Evolutionary conservation across 2,329 filamentous ascomycete species (phyloP).

Genomic region (Dactylonectria macrodidyma): DNA sequence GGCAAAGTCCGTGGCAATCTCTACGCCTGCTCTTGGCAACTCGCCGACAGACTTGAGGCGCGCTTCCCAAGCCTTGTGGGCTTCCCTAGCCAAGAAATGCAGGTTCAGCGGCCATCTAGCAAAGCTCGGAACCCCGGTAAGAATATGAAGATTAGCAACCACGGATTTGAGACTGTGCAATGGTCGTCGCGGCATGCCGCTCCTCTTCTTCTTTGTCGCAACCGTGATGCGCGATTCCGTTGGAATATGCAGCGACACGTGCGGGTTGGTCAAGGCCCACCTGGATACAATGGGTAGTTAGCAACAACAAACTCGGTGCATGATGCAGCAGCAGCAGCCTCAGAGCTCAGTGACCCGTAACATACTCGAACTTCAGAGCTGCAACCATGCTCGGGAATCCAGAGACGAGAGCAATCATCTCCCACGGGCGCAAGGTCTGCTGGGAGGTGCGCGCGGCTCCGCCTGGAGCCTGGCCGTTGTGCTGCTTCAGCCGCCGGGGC

Average conservation of each 20-base stretch:
- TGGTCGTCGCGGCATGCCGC: constrained; percentile 70
- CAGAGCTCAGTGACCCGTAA: constrained; percentile 31
- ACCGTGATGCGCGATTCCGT: constrained; percentile 71
- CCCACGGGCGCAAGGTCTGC: constrained; percentile 83
- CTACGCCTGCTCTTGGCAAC: constrained; percentile 63
- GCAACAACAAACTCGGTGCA: not conserved
- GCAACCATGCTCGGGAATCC: constrained; percentile 91
- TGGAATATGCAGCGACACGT: constrained; percentile 84
- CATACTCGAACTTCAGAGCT: constrained; percentile 94
- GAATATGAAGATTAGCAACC: constrained; percentile 84
- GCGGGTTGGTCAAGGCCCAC: constrained; percentile 93
- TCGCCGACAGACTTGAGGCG: constrained; percentile 67
- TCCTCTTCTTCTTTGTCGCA: constrained; percentile 65
- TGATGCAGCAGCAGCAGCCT: not conserved
- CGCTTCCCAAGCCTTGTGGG: constrained; percentile 77
- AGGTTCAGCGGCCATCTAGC: constrained; percentile 85
- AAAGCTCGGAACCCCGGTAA: constrained; percentile 87
- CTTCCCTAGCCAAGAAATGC: constrained; percentile 82
- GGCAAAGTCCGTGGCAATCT: constrained; percentile 71
- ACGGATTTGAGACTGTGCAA: constrained; percentile 75
- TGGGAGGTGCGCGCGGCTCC: constrained; percentile 85
- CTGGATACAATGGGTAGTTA: constrained; percentile 58
- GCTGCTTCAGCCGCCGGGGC: constrained; percentile 85
- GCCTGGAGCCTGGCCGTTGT: constrained; percentile 88
- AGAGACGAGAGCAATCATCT: constrained; percentile 88